phyloP scores from a whole-genome alignment of 2,329 filamentous ascomycete species.

The Karstenula rhodostoma region DNA sequence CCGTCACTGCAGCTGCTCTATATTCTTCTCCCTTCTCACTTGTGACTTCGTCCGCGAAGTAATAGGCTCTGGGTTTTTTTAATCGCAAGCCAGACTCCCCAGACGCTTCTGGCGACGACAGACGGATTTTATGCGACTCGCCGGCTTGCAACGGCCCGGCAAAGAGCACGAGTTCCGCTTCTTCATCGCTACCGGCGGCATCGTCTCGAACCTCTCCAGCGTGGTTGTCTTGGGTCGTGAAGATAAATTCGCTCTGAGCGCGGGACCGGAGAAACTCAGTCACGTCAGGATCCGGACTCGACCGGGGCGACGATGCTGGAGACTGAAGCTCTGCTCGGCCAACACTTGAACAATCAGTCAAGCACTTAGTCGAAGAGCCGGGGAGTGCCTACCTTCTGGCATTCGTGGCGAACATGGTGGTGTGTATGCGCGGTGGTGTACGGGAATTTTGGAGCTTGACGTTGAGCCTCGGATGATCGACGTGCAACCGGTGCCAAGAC shows the following conservation, averaged over 20 bases:
- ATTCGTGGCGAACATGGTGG: constrained; percentile 6
- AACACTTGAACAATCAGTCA: constrained; percentile 28
- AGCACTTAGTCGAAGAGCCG: not conserved
- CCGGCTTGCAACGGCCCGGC: constrained; percentile 33
- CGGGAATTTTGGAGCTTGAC: constrained; percentile 7
- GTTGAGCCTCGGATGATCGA: constrained; percentile 6
- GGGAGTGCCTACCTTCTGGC: not conserved
- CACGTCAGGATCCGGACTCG: constrained; percentile 45
- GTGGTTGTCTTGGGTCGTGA: constrained; percentile 24
- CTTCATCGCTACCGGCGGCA: constrained; percentile 34
- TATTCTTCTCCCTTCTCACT: constrained; percentile 33
- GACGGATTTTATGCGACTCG: constrained; percentile 39
- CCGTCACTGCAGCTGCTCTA: constrained; percentile 38
- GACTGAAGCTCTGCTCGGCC: constrained; percentile 47
- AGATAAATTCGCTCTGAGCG: constrained; percentile 34
- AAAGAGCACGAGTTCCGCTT: constrained; percentile 47
- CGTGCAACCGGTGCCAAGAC: constrained; percentile 1
- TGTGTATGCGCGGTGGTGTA: not conserved
- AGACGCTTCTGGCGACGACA: constrained; percentile 39
- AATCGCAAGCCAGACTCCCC: constrained; percentile 38
- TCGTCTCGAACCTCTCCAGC: constrained; percentile 14
- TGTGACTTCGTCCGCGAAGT: constrained; percentile 42
- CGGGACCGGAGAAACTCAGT: constrained; percentile 40
- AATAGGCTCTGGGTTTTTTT: constrained; percentile 44
- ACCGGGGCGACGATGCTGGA: constrained; percentile 42